A percentile compares a stretch with the other conserved stretches of the same genome.
These are phyloP conservation scores for Eudorina sp. DNA, from an alignment of 139 green algal species.

Conservation along the genomic window DNA sequence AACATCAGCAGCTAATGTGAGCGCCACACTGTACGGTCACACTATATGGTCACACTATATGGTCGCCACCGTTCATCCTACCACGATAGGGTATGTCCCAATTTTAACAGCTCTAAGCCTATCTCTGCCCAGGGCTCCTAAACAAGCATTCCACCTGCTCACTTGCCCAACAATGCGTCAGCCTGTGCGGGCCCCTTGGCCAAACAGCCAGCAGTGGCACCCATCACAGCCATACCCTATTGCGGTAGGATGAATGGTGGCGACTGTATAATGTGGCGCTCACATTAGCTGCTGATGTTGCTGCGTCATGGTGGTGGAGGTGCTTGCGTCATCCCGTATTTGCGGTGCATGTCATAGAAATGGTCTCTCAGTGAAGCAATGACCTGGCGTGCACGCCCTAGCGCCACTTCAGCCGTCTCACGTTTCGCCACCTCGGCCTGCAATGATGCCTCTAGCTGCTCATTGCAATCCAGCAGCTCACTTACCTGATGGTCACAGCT, in stretches of 20 bases:
- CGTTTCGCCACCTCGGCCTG: background rate
- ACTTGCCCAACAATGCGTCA: too few relatives aligned
- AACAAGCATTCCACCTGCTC: too few relatives aligned
- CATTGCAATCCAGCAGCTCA: background rate
- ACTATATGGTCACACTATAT: too few relatives aligned
- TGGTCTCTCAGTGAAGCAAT: background rate
- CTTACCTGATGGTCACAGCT: background rate
- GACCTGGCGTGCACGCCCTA: background rate
- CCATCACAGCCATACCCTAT: too few relatives aligned
- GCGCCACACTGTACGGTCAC: too few relatives aligned
- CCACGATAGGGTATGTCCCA: too few relatives aligned
- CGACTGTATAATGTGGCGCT: background rate
- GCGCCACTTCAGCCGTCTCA: slow-evolving; percentile 1
- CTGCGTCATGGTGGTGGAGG: background rate
- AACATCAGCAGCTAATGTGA: background rate
- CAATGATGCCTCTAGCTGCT: background rate
- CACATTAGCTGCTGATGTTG: background rate
- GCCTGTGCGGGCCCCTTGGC: too few relatives aligned
- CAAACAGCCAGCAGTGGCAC: too few relatives aligned
- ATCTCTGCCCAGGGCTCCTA: too few relatives aligned
- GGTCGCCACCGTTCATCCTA: background rate
- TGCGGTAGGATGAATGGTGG: background rate
- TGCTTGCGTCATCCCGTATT: background rate
- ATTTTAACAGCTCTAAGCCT: too few relatives aligned
- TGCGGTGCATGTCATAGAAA: slow-evolving; percentile 6